phyloP scores from a whole-genome alignment of 73 alveolate genomes.

The Urostyla sp. region DNA sequence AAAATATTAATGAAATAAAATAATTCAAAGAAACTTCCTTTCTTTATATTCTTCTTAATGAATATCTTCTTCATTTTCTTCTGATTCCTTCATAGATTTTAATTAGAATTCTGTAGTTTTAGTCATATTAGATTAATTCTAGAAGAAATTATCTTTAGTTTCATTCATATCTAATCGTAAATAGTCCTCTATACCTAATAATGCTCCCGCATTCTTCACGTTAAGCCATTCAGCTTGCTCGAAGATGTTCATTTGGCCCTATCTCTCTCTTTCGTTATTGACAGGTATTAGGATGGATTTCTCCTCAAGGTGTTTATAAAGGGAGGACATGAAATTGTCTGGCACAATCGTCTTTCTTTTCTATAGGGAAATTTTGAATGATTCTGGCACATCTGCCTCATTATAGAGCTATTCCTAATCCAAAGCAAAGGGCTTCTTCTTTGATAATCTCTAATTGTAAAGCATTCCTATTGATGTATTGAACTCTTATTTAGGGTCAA shows the following conservation, averaged over 20 bases:
- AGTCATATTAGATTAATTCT: no score
- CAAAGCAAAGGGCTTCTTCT: background rate
- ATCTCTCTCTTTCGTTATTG: slow-evolving; percentile 1
- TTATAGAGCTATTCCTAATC: slow-evolving; percentile 12
- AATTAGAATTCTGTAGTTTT: no score
- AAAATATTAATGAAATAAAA: no score
- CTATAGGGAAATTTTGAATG: slow-evolving; percentile 6
- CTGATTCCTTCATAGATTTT: no score
- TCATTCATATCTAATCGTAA: slow-evolving; percentile 8
- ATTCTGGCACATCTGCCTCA: slow-evolving; percentile 42
- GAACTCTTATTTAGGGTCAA: slow-evolving; percentile 31
- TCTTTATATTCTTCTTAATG: no score
- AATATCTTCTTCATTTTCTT: no score
- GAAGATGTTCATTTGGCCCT: slow-evolving; percentile 1
- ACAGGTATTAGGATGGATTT: slow-evolving; percentile 14
- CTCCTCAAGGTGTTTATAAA: slow-evolving; percentile 37
- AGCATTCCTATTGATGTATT: slow-evolving; percentile 46
- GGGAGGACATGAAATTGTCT: slow-evolving; percentile 4
- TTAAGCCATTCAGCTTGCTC: slow-evolving; percentile 45
- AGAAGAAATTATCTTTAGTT: no score
- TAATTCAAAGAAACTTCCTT: no score
- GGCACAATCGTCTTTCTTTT: slow-evolving; percentile 38
- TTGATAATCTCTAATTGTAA: background rate
- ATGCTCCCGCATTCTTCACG: slow-evolving; percentile 23
- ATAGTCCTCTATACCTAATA: slow-evolving; percentile 32